Evolutionary conservation across 106 monocot genomes (phyloP), one percentile per base, ranked within the genome.

Genomic region (Narthecium ossifragum): DNA sequence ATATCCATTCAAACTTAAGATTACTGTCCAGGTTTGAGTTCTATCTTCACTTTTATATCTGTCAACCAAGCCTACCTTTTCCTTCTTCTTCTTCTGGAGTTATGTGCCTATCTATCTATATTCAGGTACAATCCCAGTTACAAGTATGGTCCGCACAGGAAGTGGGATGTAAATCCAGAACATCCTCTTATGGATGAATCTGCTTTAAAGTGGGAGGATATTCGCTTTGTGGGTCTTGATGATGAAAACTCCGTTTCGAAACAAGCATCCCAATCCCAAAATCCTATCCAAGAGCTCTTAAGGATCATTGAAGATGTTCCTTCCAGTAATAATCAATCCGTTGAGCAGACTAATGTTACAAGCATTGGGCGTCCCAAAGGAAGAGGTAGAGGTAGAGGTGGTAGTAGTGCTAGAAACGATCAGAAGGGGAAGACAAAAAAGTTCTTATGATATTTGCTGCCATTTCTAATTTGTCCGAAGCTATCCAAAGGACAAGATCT

Each of bases 1-100:
- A 64, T 55, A 31, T 79, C 13, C 79, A 79, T 65, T 69, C 79
- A 60, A 79, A 79, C 26, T 65, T 79, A 54, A 69, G 73, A 79
- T 69, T 79, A 37, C 32, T 79, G 10, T 79, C 73, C 59, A 73
- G 79, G 79, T 79, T 68, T 49, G 39, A n/a, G 32, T 59, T 61
- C 51, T 9, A 18, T 20, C 34, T 29, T 36, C 8, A 22, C 10
- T n/a, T 21, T 9, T 65, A 6, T 28, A 13, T 39, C 23, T 38
- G n/a, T n/a, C n/a, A n/a, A n/a, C n/a, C n/a, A n/a, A n/a, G n/a
- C n/a, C n/a, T n/a, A n/a, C n/a, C n/a, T 23, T 32, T 49, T 20
- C 12, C 1, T 20, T 53, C 25, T n/a, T 39, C 31, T 39, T 21
- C 28, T 28, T n/a, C 30, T 11, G 3, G 20, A 31, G n/a, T 45